phyloP scores from a whole-genome alignment of 2,329 filamentous ascomycete genomes.

The Elsinoe batatas region DNA sequence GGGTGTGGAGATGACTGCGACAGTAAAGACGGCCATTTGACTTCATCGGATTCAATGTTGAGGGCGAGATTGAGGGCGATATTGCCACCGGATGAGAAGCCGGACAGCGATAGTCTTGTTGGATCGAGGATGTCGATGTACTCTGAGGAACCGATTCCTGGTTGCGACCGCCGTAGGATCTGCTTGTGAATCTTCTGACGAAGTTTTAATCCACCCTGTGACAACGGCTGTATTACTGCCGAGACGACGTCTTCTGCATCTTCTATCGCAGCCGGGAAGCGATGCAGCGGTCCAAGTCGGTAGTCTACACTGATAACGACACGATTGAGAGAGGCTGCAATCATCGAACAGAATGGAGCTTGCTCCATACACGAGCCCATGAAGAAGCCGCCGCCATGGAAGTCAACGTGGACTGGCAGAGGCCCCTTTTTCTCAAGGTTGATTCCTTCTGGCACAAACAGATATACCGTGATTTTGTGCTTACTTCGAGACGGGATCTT shows the following conservation, averaged over 20 bases:
- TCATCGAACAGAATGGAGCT: constrained; percentile 38
- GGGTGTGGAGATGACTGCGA: constrained; percentile 27
- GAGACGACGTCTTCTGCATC: constrained; percentile 39
- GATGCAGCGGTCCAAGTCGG: constrained; percentile 37
- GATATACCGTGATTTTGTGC: constrained; percentile 31
- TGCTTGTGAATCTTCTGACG: constrained; percentile 25
- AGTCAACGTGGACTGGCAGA: constrained; percentile 33
- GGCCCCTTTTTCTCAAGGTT: constrained; percentile 17
- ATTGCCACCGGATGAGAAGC: constrained; percentile 39
- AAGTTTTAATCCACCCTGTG: constrained; percentile 27
- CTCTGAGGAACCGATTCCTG: constrained; percentile 15
- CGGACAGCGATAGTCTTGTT: constrained; percentile 32
- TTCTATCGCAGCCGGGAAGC: constrained; percentile 39
- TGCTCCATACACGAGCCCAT: constrained; percentile 36
- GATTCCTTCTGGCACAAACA: constrained; percentile 31
- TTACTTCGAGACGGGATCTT: constrained; percentile 31
- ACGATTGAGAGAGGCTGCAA: constrained; percentile 33
- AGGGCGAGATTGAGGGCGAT: constrained; percentile 37
- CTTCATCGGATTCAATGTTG: constrained; percentile 23
- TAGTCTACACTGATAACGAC: constrained; percentile 41
- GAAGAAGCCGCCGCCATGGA: constrained; percentile 36
- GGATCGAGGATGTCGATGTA: constrained; percentile 29
- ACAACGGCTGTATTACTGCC: constrained; percentile 32
- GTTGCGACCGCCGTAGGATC: neutral
- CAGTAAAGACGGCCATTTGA: constrained; percentile 31